phyloP scores from a whole-genome alignment of 805 yeast species.

The baker's yeast (Saccharomyces cerevisiae) region DNA sequence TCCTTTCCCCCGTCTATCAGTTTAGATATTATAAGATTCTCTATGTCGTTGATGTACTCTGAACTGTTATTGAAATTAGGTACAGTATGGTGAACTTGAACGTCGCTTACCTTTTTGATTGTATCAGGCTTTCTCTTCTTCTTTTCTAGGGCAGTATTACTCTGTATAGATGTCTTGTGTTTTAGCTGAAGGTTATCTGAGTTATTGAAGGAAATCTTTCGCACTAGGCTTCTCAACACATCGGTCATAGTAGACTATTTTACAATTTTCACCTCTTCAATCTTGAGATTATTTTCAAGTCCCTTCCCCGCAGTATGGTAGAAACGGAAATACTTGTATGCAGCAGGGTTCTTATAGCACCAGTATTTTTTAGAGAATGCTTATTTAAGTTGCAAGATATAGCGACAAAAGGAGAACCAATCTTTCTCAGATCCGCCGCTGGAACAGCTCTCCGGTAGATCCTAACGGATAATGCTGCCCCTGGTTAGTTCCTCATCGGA shows the following conservation, averaged over 20 bases:
- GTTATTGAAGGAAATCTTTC: background rate
- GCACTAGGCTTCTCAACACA: background rate
- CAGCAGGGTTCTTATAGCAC: background rate
- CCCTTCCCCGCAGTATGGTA: background rate
- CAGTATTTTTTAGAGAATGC: background rate
- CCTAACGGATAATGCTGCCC: background rate
- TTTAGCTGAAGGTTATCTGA: background rate
- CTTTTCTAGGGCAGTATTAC: background rate
- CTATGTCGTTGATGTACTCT: conserved; percentile 5
- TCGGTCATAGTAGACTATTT: background rate
- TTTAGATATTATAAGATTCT: conserved; percentile 4
- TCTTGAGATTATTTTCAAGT: background rate
- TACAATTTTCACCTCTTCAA: background rate
- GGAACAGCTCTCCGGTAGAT: background rate
- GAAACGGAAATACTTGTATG: background rate
- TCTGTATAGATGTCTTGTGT: background rate
- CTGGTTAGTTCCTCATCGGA: background rate
- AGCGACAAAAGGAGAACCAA: background rate
- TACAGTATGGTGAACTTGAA: background rate
- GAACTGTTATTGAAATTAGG: conserved; percentile 2
- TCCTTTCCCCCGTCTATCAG: conserved; percentile 1
- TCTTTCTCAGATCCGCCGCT: background rate
- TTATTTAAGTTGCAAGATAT: background rate
- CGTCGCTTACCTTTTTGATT: background rate
- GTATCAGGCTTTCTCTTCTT: conserved; percentile 1